Percentiles rank a stretch among this genome's conserved stretches.
These are phyloP conservation scores for Rossbeevera mucosa DNA, from an alignment of 768 basidiomycete species.

Conservation along the genomic window DNA sequence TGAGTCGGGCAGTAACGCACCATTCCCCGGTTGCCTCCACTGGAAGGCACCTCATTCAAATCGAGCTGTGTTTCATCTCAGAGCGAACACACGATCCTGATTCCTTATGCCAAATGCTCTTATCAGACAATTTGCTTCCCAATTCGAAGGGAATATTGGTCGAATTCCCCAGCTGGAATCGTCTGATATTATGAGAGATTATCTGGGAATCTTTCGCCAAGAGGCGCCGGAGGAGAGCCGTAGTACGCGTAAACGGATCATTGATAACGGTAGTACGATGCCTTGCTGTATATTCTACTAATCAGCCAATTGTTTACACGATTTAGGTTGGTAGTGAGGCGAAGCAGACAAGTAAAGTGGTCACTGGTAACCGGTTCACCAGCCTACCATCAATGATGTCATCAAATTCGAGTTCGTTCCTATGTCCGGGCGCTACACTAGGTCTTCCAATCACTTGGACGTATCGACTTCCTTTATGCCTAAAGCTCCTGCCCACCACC, in stretches of 20 bases:
- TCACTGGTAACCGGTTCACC: not conserved
- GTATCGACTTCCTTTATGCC: not conserved
- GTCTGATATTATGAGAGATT: not conserved
- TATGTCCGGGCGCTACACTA: not conserved
- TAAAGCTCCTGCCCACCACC: not conserved
- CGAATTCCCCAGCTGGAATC: too few relatives aligned
- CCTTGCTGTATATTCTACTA: too few relatives aligned
- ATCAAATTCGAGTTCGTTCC: not conserved
- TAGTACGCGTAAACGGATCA: too few relatives aligned
- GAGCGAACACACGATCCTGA: not conserved
- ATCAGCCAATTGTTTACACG: too few relatives aligned
- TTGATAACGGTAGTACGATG: too few relatives aligned
- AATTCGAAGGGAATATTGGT: too few relatives aligned
- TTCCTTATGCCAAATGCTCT: not conserved
- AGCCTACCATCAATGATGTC: not conserved
- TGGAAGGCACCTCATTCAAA: not conserved
- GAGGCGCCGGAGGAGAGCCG: not conserved
- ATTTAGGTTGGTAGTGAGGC: too few relatives aligned
- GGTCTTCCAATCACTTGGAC: too few relatives aligned
- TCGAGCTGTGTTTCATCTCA: not conserved
- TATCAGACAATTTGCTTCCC: too few relatives aligned
- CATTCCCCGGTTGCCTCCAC: not conserved
- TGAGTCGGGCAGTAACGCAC: not conserved
- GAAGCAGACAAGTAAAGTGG: too few relatives aligned
- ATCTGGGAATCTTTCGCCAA: not conserved